These are phyloP conservation scores for Fomitopsis betulina DNA, from an alignment of 1,284 basidiomycete genomes.

Conservation along the genomic window DNA sequence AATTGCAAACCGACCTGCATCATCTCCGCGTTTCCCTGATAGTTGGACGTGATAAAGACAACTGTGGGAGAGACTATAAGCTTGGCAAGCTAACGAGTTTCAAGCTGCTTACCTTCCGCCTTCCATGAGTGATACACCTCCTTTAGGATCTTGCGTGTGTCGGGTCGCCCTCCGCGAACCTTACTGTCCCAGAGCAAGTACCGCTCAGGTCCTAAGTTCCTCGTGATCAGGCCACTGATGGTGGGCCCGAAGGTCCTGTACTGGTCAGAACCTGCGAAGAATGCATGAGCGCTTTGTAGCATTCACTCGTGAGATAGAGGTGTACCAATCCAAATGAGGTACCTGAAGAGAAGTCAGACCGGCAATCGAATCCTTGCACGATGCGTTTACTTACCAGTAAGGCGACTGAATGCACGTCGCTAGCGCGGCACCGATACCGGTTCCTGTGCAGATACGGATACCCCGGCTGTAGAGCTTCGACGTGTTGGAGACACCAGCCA, in stretches of 20 bases:
- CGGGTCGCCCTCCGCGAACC: constrained; percentile 63
- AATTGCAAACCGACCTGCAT: constrained; percentile 39
- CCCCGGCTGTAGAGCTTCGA: constrained; percentile 71
- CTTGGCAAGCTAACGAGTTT: background rate
- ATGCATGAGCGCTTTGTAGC: background rate
- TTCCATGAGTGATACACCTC: constrained; percentile 62
- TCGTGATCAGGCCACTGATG: constrained; percentile 62
- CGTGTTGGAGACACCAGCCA: constrained; percentile 77
- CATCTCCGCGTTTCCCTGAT: constrained; percentile 66
- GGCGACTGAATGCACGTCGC: constrained; percentile 71
- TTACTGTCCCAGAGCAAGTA: constrained; percentile 72
- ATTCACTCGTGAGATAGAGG: background rate
- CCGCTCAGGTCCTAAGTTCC: constrained; percentile 63
- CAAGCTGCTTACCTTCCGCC: constrained; percentile 53
- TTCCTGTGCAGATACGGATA: constrained; percentile 74
- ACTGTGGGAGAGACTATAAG: constrained; percentile 34
- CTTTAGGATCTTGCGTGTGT: constrained; percentile 70
- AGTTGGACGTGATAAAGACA: constrained; percentile 76
- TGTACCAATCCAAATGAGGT: constrained; percentile 72
- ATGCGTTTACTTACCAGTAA: constrained; percentile 47
- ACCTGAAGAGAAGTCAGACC: constrained; percentile 39
- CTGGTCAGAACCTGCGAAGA: constrained; percentile 57
- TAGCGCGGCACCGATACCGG: constrained; percentile 71
- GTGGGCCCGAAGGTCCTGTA: constrained; percentile 77
- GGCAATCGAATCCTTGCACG: too few species aligned